phyloP scores from a whole-genome alignment of 2,329 filamentous ascomycete genomes.

The Fusarium robinianum region DNA sequence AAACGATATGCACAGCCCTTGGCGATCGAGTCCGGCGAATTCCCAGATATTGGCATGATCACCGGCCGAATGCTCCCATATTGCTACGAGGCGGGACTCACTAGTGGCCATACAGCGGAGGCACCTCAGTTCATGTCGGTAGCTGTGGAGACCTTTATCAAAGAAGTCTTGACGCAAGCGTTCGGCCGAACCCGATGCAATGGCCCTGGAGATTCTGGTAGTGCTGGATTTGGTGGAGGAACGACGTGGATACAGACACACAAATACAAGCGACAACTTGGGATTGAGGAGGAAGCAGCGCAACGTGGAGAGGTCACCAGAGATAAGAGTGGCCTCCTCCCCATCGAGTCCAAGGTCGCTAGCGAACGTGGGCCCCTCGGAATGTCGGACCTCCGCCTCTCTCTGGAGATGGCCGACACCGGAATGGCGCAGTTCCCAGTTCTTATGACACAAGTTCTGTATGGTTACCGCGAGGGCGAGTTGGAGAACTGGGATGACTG shows the following conservation, averaged over 20 bases:
- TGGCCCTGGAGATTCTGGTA: slow-evolving; percentile 64
- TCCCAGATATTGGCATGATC: slow-evolving; percentile 67
- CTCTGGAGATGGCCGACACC: slow-evolving; percentile 74
- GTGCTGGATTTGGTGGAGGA: slow-evolving; percentile 66
- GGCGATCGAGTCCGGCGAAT: slow-evolving; percentile 70
- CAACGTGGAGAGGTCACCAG: slow-evolving; percentile 74
- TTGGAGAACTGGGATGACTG: slow-evolving; percentile 69
- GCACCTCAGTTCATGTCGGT: slow-evolving; percentile 67
- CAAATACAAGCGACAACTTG: slow-evolving; percentile 75
- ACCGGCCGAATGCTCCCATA: slow-evolving; percentile 69
- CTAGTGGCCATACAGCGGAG: slow-evolving; percentile 61
- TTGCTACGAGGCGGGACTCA: slow-evolving; percentile 68
- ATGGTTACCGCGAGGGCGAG: slow-evolving; percentile 75
- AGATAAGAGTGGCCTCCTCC: slow-evolving; percentile 77
- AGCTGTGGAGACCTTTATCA: slow-evolving; percentile 69
- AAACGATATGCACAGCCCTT: slow-evolving; percentile 68
- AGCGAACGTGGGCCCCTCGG: slow-evolving; percentile 72
- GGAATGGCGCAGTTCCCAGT: slow-evolving; percentile 79
- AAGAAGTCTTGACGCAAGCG: slow-evolving; percentile 65
- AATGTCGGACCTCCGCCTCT: slow-evolving; percentile 77
- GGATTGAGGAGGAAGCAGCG: slow-evolving; percentile 73
- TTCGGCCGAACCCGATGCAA: slow-evolving; percentile 69
- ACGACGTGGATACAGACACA: slow-evolving; percentile 77
- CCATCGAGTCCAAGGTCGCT: slow-evolving; percentile 78
- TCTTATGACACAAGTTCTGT: slow-evolving; percentile 70